Evolutionary conservation across 1,284 basidiomycete genomes (phyloP).

Genomic region (Sanghuangporus weigelae): DNA sequence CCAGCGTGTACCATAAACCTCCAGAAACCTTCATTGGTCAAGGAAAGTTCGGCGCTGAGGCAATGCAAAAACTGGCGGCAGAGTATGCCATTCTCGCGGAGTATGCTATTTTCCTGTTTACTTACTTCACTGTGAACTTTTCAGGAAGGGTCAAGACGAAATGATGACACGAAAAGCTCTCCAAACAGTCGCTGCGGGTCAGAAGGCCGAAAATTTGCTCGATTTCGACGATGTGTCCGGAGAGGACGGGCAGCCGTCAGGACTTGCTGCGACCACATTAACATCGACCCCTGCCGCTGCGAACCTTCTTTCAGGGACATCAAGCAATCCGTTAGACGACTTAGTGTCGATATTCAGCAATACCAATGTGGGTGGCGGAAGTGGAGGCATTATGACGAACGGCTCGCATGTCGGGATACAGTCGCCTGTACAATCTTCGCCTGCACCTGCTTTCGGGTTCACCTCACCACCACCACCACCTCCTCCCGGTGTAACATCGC

Average conservation of each 20-base stretch:
- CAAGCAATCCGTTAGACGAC: constrained; percentile 85
- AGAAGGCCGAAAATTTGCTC: constrained; percentile 91
- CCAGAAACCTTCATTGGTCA: constrained; percentile 86
- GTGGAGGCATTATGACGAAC: constrained; percentile 22
- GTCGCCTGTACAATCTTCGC: constrained; percentile 22
- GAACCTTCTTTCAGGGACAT: constrained; percentile 63
- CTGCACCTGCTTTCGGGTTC: constrained; percentile 20
- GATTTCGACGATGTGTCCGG: constrained; percentile 81
- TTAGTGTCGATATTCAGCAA: constrained; percentile 83
- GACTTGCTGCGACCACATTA: constrained; percentile 70
- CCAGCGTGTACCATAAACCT: constrained; percentile 96
- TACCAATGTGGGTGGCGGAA: constrained; percentile 32
- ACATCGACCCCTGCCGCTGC: constrained; percentile 67
- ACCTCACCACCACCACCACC: constrained; percentile 1
- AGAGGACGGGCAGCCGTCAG: constrained; percentile 57
- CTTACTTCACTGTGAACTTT: constrained; percentile 6
- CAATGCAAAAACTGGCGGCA: constrained; percentile 62
- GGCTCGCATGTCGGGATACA: constrained; percentile 25
- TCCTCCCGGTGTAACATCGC: constrained; percentile 13
- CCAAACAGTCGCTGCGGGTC: constrained; percentile 83
- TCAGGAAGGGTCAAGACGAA: constrained; percentile 49
- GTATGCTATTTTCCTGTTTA: constrained; percentile 1
- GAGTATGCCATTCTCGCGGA: constrained; percentile 41
- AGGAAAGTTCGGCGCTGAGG: constrained; percentile 81
- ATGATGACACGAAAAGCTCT: constrained; percentile 77